These are phyloP conservation scores for Besnoitia besnoiti DNA, from an alignment of 169 alveolate species.

Conservation along the genomic window DNA sequence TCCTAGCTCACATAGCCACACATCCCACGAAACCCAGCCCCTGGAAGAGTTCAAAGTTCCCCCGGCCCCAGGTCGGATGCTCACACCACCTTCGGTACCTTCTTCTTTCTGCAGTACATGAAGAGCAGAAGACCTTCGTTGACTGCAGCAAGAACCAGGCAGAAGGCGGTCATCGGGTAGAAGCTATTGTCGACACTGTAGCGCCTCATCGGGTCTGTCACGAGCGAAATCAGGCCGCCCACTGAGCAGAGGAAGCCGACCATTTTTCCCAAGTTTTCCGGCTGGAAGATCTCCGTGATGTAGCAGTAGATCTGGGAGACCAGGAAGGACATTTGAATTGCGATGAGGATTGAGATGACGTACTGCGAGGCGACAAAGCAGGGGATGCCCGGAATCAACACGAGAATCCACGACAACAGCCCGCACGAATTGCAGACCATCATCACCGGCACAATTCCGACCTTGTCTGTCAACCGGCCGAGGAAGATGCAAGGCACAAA, in stretches of 20 bases:
- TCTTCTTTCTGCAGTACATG: background rate
- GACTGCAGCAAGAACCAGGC: background rate
- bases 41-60: background rate
- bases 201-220: slow-evolving; percentile 20
- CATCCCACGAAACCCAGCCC: no score
- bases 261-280: slow-evolving; percentile 38
- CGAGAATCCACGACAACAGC: slow-evolving; percentile 31
- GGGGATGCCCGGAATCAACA: slow-evolving; percentile 62
- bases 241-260: slow-evolving; percentile 42
- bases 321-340: slow-evolving; percentile 43
- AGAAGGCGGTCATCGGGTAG: slow-evolving; percentile 11
- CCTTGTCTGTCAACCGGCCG: slow-evolving; percentile 12
- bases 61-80: background rate
- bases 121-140: slow-evolving; percentile 26
- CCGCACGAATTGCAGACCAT: slow-evolving; percentile 5
- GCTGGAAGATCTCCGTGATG: slow-evolving; percentile 34
- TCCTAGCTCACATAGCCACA: no score
- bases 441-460: slow-evolving; percentile 48
- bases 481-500: slow-evolving; percentile 35
- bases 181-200: slow-evolving; percentile 26
- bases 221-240: slow-evolving; percentile 42
- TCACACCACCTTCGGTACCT: background rate
- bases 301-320: slow-evolving; percentile 45
- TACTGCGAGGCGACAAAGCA: slow-evolving; percentile 15
- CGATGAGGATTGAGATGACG: slow-evolving; percentile 5